These are phyloP conservation scores for Eragrostis tef DNA, from an alignment of 202 grass and related monocot genomes.

Conservation along the genomic window DNA sequence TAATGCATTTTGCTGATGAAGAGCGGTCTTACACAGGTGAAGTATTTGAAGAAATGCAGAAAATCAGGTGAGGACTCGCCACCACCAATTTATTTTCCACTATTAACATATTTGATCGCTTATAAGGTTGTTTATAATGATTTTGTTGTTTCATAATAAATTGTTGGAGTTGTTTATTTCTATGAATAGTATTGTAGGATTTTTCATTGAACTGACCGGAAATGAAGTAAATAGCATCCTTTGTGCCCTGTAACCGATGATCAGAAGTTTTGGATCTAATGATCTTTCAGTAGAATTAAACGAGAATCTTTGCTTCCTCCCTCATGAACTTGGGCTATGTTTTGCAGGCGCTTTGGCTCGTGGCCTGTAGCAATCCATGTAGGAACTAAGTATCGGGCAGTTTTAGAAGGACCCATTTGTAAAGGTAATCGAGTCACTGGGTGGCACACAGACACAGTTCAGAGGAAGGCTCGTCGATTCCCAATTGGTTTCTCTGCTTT, in stretches of 20 bases:
- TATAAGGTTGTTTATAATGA: not conserved
- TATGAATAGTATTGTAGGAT: not conserved
- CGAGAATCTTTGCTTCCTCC: not conserved
- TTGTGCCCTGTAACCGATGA: slow-evolving; percentile 5
- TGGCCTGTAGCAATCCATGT: slow-evolving; percentile 82
- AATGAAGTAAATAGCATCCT: not conserved
- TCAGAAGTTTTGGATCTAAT: slow-evolving; percentile 19
- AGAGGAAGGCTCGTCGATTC: slow-evolving; percentile 65
- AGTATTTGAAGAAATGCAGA: slow-evolving; percentile 91
- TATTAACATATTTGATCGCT: not conserved
- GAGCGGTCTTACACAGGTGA: slow-evolving; percentile 71
- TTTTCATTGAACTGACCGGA: not conserved
- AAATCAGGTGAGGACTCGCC: slow-evolving; percentile 67
- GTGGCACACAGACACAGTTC: slow-evolving; percentile 61
- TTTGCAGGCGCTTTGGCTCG: slow-evolving; percentile 73
- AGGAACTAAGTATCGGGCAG: slow-evolving; percentile 59
- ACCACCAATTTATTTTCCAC: slow-evolving; percentile 1
- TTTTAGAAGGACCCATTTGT: slow-evolving; percentile 86
- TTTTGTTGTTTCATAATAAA: slow-evolving; percentile 4
- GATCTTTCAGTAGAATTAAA: slow-evolving; percentile 25
- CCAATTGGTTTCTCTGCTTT: slow-evolving; percentile 72
- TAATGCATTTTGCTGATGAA: slow-evolving; percentile 93
- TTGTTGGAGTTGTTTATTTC: not conserved
- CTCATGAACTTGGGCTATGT: slow-evolving; percentile 16
- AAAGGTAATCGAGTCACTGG: slow-evolving; percentile 81